Evolutionary conservation across 2,329 filamentous ascomycete genomes (phyloP), one percentile per base, ranked within the genome.

Genomic region (Arthrobotrys megalospora): DNA sequence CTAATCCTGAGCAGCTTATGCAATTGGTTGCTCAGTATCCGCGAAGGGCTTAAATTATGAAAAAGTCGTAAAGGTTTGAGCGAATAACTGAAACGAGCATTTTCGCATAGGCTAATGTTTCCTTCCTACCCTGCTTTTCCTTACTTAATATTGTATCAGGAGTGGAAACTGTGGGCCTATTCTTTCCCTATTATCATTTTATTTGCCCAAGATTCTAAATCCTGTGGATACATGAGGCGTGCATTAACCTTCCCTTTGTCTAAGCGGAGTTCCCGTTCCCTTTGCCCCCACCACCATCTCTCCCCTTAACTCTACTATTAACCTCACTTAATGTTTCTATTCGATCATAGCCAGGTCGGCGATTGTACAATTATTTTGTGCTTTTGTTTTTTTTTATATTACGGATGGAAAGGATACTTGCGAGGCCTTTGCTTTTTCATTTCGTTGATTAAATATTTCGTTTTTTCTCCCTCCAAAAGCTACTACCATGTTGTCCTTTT

Each of bases 1-100:
- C 21, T 12, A 79, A 79, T 28, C 68, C 68, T 10, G 53, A 73
- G 34, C 76, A 72, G 36, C 45, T 79, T 28, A 72, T 72, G 19
- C 63, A 63, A 8, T 24, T 79, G 28, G 68, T 79, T 8, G 50
- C 62, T 45, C 48, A 53, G 24, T 32, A 58, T 3, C 48, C 24
- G 38, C 64, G 34, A 8, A 43, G 47, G 36, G 53, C 53, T 43
- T 60, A 10, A 28, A 60, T 24, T 6, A 4, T 14, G 16, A 41
- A 34, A 38, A n/a, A 14, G 24, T 7, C 10, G 8, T 10, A 28
- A 43, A n/a, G 19, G 10, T 32, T 60, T 60, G 36, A 43, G 16
- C 0, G 19, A 28, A 28, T 32, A 28, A 28, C 3, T 43, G 19
- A 14, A 60, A 14, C 19, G n/a, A 60, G 34, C 11, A n/a, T 58